phyloP scores from a whole-genome alignment of 2,329 filamentous ascomycete genomes.

The Aplosporella prunicola region DNA sequence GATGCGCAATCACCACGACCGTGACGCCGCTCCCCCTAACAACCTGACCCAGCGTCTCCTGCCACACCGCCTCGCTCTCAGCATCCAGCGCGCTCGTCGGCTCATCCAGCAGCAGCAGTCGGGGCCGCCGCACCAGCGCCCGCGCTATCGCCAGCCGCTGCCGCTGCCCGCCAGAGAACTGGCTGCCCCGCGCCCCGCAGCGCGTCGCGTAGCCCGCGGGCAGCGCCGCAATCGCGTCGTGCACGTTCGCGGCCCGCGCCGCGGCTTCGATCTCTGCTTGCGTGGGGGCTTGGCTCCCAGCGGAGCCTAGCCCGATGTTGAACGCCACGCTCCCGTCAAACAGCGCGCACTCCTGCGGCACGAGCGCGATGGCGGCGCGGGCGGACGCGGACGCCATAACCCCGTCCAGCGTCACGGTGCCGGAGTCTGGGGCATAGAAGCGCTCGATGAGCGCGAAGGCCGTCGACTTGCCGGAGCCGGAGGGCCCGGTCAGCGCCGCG shows the following conservation, averaged over 20 bases:
- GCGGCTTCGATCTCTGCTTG: slow-evolving; percentile 56
- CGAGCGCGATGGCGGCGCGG: slow-evolving; percentile 32
- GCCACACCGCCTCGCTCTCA: slow-evolving; percentile 49
- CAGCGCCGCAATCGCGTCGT: slow-evolving; percentile 54
- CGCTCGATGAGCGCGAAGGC: slow-evolving; percentile 38
- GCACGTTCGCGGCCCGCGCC: slow-evolving; percentile 59
- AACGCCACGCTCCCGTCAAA: slow-evolving; percentile 41
- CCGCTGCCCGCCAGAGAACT: slow-evolving; percentile 86
- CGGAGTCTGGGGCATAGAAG: slow-evolving; percentile 36
- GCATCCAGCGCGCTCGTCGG: slow-evolving; percentile 13
- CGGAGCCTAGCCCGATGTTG: slow-evolving; percentile 40
- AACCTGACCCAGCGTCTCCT: slow-evolving; percentile 55
- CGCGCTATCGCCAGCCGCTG: slow-evolving; percentile 91
- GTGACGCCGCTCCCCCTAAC: slow-evolving; percentile 31
- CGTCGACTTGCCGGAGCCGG: slow-evolving; percentile 40
- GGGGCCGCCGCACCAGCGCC: slow-evolving; percentile 78
- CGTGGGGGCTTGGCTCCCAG: slow-evolving; percentile 46
- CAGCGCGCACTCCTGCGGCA: slow-evolving; percentile 39
- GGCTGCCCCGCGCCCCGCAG: slow-evolving; percentile 71
- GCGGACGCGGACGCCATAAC: background rate
- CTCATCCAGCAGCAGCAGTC: slow-evolving; percentile 50
- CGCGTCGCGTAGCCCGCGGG: slow-evolving; percentile 62
- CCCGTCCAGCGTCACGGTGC: slow-evolving; percentile 14
- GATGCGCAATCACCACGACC: slow-evolving; percentile 34
- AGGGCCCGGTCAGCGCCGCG: slow-evolving; percentile 39